Percentiles rank a stretch among this genome's conserved stretches.
These are phyloP conservation scores for Coccomyxa sp. DNA, from an alignment of 139 green algal genomes.

Conservation along the genomic window DNA sequence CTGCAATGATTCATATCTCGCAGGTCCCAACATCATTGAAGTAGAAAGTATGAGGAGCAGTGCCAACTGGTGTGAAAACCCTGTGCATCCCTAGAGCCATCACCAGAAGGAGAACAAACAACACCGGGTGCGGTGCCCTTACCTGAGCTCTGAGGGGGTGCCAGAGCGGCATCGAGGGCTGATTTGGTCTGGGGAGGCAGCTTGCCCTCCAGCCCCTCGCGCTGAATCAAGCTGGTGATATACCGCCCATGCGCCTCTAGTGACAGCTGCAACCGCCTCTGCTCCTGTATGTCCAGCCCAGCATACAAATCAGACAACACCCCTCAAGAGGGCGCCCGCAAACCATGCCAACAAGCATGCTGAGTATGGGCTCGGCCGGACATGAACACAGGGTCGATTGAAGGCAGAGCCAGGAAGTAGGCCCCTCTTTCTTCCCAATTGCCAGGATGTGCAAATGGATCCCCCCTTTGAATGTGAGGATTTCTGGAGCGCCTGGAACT, in stretches of 20 bases:
- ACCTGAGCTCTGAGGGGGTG: not conserved
- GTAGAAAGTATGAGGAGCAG: not conserved
- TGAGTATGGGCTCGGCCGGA: not conserved
- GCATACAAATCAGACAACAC: not conserved
- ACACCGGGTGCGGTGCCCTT: not conserved
- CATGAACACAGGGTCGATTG: not conserved
- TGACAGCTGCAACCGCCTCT: slow-evolving; percentile 84
- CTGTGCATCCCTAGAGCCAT: not conserved
- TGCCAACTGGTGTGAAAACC: not conserved
- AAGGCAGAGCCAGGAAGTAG: not conserved
- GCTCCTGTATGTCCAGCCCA: slow-evolving; percentile 46
- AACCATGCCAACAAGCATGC: not conserved
- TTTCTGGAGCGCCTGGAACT: not conserved
- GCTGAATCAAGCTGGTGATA: slow-evolving; percentile 62
- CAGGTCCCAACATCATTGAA: too few relatives aligned
- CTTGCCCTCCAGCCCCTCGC: slow-evolving; percentile 13
- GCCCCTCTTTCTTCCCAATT: not conserved
- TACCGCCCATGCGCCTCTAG: slow-evolving; percentile 90
- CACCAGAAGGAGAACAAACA: not conserved
- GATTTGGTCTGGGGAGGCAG: not conserved
- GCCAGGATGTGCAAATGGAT: not conserved
- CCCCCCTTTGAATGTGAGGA: not conserved
- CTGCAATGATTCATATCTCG: too few relatives aligned
- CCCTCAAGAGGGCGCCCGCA: not conserved
- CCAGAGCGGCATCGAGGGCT: not conserved